phyloP scores from a whole-genome alignment of 306 rosid species.

The Cucurbita argyrosperma region DNA sequence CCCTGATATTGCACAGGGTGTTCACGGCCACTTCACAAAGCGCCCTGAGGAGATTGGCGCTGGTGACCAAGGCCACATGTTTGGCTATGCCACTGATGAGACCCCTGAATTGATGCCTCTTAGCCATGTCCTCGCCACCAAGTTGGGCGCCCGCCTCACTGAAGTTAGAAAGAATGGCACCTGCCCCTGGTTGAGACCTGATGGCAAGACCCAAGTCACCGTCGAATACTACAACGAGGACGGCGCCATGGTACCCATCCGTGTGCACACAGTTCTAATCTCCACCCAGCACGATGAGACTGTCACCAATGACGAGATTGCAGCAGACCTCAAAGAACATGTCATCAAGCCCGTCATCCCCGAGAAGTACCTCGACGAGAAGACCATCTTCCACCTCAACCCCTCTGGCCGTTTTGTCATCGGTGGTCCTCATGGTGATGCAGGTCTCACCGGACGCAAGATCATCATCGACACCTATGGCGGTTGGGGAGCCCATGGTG shows the following conservation, averaged over 20 bases:
- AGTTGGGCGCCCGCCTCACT: conserved; percentile 82
- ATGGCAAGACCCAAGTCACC: conserved; percentile 97
- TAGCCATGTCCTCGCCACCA: conserved; percentile 94
- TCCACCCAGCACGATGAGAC: conserved; percentile 99
- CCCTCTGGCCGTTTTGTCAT: conserved; percentile 98
- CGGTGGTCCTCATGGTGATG: conserved; percentile 99
- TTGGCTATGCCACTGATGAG: conserved; percentile 98
- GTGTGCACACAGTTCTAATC: conserved; percentile 97
- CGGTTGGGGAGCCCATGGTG: conserved; percentile 99
- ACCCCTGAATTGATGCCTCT: conserved; percentile 94
- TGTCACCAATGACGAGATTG: conserved; percentile 86
- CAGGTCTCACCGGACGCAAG: conserved; percentile 98
- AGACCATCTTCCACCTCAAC: conserved; percentile 98
- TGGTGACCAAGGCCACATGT: conserved; percentile 99
- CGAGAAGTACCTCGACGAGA: conserved; percentile 90
- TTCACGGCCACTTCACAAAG: conserved; percentile 98
- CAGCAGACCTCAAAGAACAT: conserved; percentile 89
- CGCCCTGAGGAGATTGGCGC: conserved; percentile 99
- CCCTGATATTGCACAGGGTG: conserved; percentile 99
- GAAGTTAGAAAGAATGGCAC: conserved; percentile 96
- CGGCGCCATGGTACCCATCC: conserved; percentile 92
- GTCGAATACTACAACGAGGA: conserved; percentile 79
- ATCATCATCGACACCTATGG: conserved; percentile 95
- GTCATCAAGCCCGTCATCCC: conserved; percentile 94
- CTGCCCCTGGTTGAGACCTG: conserved; percentile 94